These are phyloP conservation scores for Yarrowia alimentaria DNA, from an alignment of 805 yeast genomes.

Conservation along the genomic window DNA sequence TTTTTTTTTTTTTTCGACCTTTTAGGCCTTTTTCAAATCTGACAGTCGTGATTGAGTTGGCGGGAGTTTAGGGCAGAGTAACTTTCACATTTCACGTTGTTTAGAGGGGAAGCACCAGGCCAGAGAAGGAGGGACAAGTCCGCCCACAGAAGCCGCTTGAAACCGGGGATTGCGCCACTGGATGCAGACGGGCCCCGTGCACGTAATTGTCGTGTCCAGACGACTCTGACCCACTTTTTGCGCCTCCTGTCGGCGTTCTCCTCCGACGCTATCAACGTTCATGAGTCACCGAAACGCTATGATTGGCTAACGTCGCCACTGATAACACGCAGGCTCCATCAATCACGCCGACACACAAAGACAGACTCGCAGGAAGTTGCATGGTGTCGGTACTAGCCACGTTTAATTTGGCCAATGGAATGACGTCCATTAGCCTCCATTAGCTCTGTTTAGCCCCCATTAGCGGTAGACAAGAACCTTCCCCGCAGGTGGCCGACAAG, in stretches of 20 bases:
- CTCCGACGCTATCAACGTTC: constrained; percentile 21
- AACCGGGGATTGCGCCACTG: too few relatives aligned
- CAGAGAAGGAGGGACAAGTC: too few relatives aligned
- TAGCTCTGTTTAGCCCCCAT: constrained; percentile 11
- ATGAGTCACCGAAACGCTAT: constrained; percentile 3
- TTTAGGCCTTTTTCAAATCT: too few relatives aligned
- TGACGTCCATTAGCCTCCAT: constrained; percentile 2
- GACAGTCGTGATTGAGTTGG: neutral
- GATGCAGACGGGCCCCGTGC: too few relatives aligned
- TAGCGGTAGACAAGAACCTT: constrained; percentile 3
- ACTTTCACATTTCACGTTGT: constrained; percentile 26
- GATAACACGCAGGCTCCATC: constrained; percentile 21
- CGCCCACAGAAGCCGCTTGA: too few relatives aligned
- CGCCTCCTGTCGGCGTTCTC: constrained; percentile 1
- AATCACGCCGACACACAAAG: constrained; percentile 11
- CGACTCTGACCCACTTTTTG: neutral
- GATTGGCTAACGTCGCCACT: constrained; percentile 9
- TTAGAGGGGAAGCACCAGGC: too few relatives aligned
- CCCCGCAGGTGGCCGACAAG: constrained; percentile 25
- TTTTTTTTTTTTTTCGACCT: too few relatives aligned
- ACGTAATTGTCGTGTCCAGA: too few relatives aligned
- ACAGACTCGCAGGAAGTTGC: constrained; percentile 2
- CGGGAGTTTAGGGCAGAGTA: neutral
- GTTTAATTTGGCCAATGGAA: constrained; percentile 27
- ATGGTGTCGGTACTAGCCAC: constrained; percentile 16